These are phyloP conservation scores for Ambrosiella cleistominuta DNA, from an alignment of 2,329 filamentous ascomycete species.

Conservation along the genomic window DNA sequence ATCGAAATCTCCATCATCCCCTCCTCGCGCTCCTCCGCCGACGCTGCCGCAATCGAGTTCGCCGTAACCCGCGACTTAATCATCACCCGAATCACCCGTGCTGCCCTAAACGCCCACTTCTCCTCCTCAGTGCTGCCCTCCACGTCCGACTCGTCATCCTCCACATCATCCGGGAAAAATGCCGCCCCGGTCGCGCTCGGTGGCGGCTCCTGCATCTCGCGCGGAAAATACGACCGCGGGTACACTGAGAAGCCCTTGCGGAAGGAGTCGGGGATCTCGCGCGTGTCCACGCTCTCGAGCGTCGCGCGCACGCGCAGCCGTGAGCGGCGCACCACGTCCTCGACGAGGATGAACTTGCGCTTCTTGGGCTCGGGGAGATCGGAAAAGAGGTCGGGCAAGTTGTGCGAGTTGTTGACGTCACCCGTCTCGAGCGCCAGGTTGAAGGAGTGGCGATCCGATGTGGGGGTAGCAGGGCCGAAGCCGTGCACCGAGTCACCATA, in stretches of 20 bases:
- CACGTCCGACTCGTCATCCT: conserved; percentile 29
- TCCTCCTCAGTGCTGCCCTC: conserved; percentile 21
- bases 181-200: conserved; percentile 56
- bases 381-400: conserved; percentile 60
- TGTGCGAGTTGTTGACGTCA: conserved; percentile 31
- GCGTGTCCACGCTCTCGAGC: conserved; percentile 83
- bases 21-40: neutral
- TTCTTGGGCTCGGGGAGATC: conserved; percentile 79
- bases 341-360: conserved; percentile 91
- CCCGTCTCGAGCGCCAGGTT: neutral
- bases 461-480: conserved; percentile 6
- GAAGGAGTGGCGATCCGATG: conserved; percentile 5
- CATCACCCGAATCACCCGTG: neutral
- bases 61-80: neutral
- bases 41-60: neutral
- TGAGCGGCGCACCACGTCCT: conserved; percentile 66
- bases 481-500: conserved; percentile 5
- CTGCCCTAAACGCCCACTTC: neutral
- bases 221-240: conserved; percentile 78
- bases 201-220: conserved; percentile 79
- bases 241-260: conserved; percentile 79
- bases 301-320: conserved; percentile 79
- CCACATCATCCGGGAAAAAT: conserved; percentile 53
- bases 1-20: conserved; percentile 35
- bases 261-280: conserved; percentile 91